Percentiles rank a stretch among this genome's conserved stretches.
Conservation (phyloP, 768 basidiomycete species). For the Mycena alexandri region DNA sequence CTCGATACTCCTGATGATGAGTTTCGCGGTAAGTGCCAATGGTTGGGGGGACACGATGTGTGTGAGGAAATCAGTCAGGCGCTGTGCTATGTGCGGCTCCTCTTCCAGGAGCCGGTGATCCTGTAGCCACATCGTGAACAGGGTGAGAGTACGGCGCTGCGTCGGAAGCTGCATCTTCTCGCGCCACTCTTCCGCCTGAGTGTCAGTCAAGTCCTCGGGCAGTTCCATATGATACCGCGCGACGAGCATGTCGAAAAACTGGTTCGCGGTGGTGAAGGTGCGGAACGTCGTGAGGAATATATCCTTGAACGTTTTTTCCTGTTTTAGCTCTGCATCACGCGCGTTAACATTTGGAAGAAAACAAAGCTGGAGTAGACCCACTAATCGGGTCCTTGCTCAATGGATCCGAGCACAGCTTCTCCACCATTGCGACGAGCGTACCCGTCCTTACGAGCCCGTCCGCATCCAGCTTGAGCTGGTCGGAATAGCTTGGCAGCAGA, state of each 20-base stretch:
- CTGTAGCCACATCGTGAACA: constrained; percentile 73
- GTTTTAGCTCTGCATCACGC: constrained; percentile 42
- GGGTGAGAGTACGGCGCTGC: constrained; percentile 69
- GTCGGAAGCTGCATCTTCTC: constrained; percentile 71
- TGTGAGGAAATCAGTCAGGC: constrained; percentile 67
- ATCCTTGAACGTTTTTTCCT: constrained; percentile 57
- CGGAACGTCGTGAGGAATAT: constrained; percentile 89
- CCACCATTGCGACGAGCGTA: constrained; percentile 78
- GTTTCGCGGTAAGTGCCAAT: constrained; percentile 59
- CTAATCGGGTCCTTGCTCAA: constrained; percentile 62
- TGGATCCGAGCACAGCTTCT: constrained; percentile 67
- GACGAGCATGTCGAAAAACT: constrained; percentile 76
- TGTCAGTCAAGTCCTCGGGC: constrained; percentile 61
- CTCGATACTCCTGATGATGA: constrained; percentile 65
- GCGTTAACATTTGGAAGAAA: constrained; percentile 2
- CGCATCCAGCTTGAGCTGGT: constrained; percentile 73
- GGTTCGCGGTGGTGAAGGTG: constrained; percentile 79
- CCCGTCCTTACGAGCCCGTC: constrained; percentile 79
- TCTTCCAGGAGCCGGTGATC: constrained; percentile 72
- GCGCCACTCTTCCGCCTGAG: constrained; percentile 76
- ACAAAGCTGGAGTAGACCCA: constrained; percentile 50
- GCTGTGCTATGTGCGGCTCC: constrained; percentile 70
- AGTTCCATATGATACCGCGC: constrained; percentile 70
- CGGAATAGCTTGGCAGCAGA: constrained; percentile 68
- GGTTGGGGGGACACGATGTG: constrained; percentile 55